A percentile compares a stretch with the other conserved stretches of the same genome.
Evolutionary conservation across 2,329 filamentous ascomycete species (phyloP).

Genomic region (Westerdykella sp.): DNA sequence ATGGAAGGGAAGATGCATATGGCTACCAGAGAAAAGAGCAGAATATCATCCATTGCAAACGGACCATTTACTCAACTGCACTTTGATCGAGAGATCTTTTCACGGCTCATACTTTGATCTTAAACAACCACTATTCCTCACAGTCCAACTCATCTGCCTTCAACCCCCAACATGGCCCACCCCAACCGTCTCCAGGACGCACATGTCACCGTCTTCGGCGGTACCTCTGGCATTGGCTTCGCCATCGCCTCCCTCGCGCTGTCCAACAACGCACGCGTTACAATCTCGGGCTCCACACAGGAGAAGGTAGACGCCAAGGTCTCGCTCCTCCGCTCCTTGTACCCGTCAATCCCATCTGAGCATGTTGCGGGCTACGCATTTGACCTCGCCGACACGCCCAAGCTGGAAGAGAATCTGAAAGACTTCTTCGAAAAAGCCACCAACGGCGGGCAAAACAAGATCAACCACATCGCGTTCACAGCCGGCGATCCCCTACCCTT

Average conservation of each 20-base stretch:
- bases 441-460: constrained; percentile 18
- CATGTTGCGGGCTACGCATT: constrained; percentile 20
- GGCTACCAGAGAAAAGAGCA: too few relatives aligned
- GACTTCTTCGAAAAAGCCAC: constrained; percentile 24
- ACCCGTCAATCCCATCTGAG: constrained; percentile 21
- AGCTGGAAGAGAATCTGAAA: constrained; percentile 24
- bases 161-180: constrained; percentile 22
- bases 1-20: too few relatives aligned
- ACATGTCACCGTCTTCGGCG: constrained; percentile 57
- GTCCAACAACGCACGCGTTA: constrained; percentile 51
- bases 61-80: too few relatives aligned
- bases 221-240: constrained; percentile 59
- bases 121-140: too few relatives aligned
- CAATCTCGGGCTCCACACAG: constrained; percentile 54
- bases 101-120: too few relatives aligned
- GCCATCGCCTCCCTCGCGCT: constrained; percentile 54
- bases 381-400: constrained; percentile 22
- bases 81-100: too few relatives aligned
- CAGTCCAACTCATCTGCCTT: background rate
- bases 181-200: constrained; percentile 44
- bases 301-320: constrained; percentile 48
- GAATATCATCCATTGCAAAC: too few relatives aligned
- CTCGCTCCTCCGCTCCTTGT: constrained; percentile 39
- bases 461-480: constrained; percentile 30
- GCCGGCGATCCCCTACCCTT: constrained; percentile 20